Evolutionary conservation across 139 green algal species (phyloP), one percentile per base, ranked within the genome.

Genomic region (Ulvella scutata): DNA sequence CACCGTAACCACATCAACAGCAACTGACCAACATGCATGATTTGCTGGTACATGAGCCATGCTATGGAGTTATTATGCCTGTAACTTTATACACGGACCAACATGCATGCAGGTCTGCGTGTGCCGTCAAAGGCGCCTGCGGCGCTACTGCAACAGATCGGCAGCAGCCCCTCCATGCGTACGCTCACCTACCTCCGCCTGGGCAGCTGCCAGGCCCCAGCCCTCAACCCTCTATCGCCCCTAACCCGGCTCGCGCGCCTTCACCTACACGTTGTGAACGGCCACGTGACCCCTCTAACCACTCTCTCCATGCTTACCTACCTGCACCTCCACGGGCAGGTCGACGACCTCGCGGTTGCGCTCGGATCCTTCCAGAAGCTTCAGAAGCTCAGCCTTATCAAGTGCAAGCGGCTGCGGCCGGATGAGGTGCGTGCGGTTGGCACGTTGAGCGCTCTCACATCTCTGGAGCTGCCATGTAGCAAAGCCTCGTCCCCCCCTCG

Each of bases 331-430:
- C 51, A 67, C 51, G 51, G 51, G n/a, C 33, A n/a, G 9, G 51
- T 67, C 0, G 51, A 67, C 6, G 51, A 67, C 51, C 51, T 67
- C n/a, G n/a, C 51, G 51, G n/a, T 36, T n/a, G 31, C 51, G 13
- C 51, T 67, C 51, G 17, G 51, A n/a, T 31, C 4, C 20, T 67
- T 67, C 2, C 51, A 26, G 9, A 1, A 23, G 51, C 51, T 67
- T n/a, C 51, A 67, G 51, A 67, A 67, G 51, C 51, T 67, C 51
- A 67, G 51, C 20, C 51, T 67, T 26, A 67, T 67, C 51, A 67
- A 67, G 51, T 67, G 51, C 20, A n/a, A 26, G 0, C 51, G 51
- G 13, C 51, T 67, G 51, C 51, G 51, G 51, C 51, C 51, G 9
- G 51, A 67, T 26, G 51, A 67, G 51, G 51, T 67, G 9, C 51